Base-by-base conservation (phyloP, 176 grass and related monocot genomes). In the Zoysia japonica region DNA sequence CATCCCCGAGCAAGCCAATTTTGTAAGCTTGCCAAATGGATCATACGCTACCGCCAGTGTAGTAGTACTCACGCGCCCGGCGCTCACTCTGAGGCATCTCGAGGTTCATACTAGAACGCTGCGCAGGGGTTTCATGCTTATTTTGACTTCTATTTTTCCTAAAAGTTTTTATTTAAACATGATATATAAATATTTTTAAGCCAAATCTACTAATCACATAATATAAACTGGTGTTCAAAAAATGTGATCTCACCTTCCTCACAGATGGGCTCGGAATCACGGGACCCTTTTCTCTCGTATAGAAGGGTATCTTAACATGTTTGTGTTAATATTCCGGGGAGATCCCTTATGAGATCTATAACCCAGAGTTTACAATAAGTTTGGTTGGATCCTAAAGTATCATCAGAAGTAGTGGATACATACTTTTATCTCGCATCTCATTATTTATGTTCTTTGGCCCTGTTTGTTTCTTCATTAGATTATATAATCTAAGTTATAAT, bases 1-100 rank as follows among this genome's bases (percentile, higher is more conserved):
- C 47, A 20, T 28, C 64, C 48, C 28, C 28, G 28, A 28, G 28
- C 66, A 36, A 68, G 50, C 77, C 16, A 81, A 63, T 82, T 85
- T 73, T 85, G 87, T 78, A 85, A 47, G 78, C 82, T 67, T 82
- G 87, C 82, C 78, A 85, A 77, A 85, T 85, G 72, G 78, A 89
- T 81, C 82, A n/a, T 19, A 61, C 35, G 13, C 28, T 38, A 38
- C 6, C 11, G 5, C 61, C 13, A 13, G 36, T 11, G 2, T 43
- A 37, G n/a, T 45, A 38, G 37, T 28, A 48, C 75, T 47, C 46
- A 52, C 36, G 20, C 76, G 76, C 63, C 61, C 67, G 48, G 48
- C 47, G 16, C 47, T 64, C 61, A 78, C 76, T 55, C 63, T 48
- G 16, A 78, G 63, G 76, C 76, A 78, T 78, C 76, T 67, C 76